A percentile compares a stretch with the other conserved stretches of the same genome.
Evolutionary conservation across 140 eudicot genomes (phyloP).

Genomic region (Bidens hawaiensis): DNA sequence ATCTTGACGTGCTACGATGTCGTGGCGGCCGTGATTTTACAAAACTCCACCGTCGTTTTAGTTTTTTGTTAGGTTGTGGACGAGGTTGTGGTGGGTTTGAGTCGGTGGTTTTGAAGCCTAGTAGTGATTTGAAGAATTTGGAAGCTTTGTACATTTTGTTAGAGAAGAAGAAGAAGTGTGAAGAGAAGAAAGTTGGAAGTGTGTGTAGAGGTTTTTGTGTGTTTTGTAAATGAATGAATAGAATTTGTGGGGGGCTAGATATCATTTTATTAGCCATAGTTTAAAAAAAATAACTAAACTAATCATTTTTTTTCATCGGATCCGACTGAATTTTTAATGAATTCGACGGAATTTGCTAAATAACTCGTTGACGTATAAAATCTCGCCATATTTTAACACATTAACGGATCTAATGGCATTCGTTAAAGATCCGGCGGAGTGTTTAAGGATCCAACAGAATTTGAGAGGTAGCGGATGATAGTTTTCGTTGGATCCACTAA

Average conservation of each 20-base stretch:
- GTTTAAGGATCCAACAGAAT: no score
- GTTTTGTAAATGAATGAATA: conserved; percentile 1
- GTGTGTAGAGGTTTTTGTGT: conserved; percentile 13
- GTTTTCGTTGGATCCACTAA: no score
- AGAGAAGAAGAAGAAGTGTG: background rate
- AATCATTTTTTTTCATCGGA: no score
- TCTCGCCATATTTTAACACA: no score
- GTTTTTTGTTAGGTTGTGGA: conserved; percentile 17
- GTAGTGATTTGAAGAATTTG: conserved; percentile 52
- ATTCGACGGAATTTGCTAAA: no score
- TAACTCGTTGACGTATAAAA: no score
- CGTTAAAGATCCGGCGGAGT: no score
- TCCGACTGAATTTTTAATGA: no score
- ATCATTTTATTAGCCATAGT: background rate
- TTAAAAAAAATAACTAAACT: no score
- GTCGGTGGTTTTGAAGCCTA: conserved; percentile 42
- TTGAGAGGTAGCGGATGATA: no score
- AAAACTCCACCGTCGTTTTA: conserved; percentile 60
- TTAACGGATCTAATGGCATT: no score
- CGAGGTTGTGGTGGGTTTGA: conserved; percentile 3
- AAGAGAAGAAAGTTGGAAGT: background rate
- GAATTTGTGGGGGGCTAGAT: background rate
- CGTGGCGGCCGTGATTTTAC: conserved; percentile 33
- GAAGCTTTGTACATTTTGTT: conserved; percentile 58
- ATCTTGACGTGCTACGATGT: background rate